phyloP scores from a whole-genome alignment of 768 basidiomycete genomes.

The Boletellus ananiceps region DNA sequence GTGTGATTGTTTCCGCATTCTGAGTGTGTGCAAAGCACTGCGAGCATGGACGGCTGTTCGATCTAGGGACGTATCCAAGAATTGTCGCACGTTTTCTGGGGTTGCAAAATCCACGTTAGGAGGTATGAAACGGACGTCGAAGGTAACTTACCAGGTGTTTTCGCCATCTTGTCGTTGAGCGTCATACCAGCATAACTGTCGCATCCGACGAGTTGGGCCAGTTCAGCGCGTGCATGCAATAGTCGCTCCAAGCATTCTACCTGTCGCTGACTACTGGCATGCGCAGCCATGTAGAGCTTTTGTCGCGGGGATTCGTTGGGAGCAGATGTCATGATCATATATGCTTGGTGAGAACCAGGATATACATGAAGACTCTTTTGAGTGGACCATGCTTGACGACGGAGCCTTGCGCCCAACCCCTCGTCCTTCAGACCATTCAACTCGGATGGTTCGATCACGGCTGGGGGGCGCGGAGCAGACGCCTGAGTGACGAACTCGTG shows the following conservation, averaged over 20 bases:
- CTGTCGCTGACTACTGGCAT: slow-evolving; percentile 70
- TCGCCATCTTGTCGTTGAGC: slow-evolving; percentile 95
- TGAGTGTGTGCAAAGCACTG: slow-evolving; percentile 63
- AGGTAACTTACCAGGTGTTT: slow-evolving; percentile 65
- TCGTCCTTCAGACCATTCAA: slow-evolving; percentile 69
- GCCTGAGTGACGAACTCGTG: slow-evolving; percentile 78
- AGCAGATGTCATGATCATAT: slow-evolving; percentile 89
- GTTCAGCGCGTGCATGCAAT: slow-evolving; percentile 69
- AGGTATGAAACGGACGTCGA: not conserved
- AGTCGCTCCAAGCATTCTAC: slow-evolving; percentile 74
- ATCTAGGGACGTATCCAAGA: slow-evolving; percentile 75
- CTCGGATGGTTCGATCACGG: slow-evolving; percentile 63
- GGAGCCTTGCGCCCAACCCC: slow-evolving; percentile 69
- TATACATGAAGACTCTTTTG: slow-evolving; percentile 73
- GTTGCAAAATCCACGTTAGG: slow-evolving; percentile 1
- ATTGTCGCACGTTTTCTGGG: slow-evolving; percentile 79
- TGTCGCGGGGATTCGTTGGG: slow-evolving; percentile 79
- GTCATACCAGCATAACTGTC: slow-evolving; percentile 85
- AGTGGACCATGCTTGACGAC: slow-evolving; percentile 73
- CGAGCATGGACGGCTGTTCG: slow-evolving; percentile 78
- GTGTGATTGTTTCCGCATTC: slow-evolving; percentile 70
- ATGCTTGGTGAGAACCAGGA: slow-evolving; percentile 84
- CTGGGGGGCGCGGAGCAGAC: slow-evolving; percentile 57
- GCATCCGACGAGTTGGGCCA: slow-evolving; percentile 81
- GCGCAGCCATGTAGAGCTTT: slow-evolving; percentile 77